These are phyloP conservation scores for Micromonas commoda DNA, from an alignment of 139 green algal genomes.

Conservation along the genomic window DNA sequence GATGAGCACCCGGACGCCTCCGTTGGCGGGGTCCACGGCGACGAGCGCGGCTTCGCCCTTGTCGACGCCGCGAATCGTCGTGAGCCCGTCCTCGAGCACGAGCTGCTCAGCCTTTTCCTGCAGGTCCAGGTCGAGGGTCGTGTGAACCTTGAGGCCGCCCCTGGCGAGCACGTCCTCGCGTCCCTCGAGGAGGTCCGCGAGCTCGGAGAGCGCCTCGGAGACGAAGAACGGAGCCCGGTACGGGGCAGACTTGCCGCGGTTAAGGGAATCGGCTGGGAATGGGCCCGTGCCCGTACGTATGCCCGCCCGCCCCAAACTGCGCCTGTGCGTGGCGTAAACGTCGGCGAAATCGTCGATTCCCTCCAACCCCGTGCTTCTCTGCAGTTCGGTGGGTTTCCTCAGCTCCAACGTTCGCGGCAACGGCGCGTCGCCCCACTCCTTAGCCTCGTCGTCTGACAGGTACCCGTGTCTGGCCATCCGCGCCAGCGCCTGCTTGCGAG, in stretches of 20 bases:
- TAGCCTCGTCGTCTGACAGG: constrained; percentile 12
- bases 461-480: constrained; percentile 25
- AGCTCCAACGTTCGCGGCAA: not conserved
- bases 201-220: constrained; percentile 42
- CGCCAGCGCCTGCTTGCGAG: constrained; percentile 14
- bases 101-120: constrained; percentile 41
- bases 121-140: constrained; percentile 49
- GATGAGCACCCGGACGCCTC: constrained; percentile 48
- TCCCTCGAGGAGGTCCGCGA: constrained; percentile 20
- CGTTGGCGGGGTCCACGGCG: constrained; percentile 35
- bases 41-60: constrained; percentile 48
- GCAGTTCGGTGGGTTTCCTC: not conserved
- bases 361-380: not conserved
- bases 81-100: constrained; percentile 32
- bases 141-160: constrained; percentile 38
- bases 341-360: not conserved
- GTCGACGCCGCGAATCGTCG: constrained; percentile 22
- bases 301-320: too few relatives aligned
- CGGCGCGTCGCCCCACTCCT: not conserved
- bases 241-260: constrained; percentile 16
- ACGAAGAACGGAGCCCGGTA: constrained; percentile 55
- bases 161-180: not conserved
- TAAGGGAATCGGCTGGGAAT: too few relatives aligned
- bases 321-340: too few relatives aligned
- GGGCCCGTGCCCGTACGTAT: too few relatives aligned